Conservation (phyloP, 2,329 filamentous ascomycete genomes). For the Aspergillus fijiensis region DNA sequence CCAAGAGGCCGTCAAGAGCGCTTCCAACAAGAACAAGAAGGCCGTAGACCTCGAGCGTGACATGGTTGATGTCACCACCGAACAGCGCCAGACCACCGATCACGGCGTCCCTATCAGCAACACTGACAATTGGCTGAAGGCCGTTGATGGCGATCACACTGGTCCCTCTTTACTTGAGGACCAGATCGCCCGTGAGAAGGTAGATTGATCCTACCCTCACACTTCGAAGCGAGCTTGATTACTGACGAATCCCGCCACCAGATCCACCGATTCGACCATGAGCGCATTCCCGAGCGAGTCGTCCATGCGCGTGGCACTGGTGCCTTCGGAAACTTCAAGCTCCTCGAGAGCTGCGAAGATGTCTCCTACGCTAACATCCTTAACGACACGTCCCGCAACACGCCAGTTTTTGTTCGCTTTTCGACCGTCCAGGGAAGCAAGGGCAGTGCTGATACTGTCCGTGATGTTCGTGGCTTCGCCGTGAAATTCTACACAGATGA, state of each 20-base stretch:
- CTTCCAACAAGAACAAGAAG: constrained; percentile 49
- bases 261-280: constrained; percentile 69
- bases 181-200: constrained; percentile 70
- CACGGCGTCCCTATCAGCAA: constrained; percentile 71
- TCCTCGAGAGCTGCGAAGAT: constrained; percentile 62
- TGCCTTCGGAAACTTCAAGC: constrained; percentile 65
- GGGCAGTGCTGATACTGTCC: constrained; percentile 72
- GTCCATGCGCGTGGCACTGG: constrained; percentile 66
- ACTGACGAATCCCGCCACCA: constrained; percentile 15
- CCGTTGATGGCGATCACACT: constrained; percentile 59
- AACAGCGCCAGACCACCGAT: constrained; percentile 69
- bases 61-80: constrained; percentile 59
- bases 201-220: constrained; percentile 29
- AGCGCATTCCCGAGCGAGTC: constrained; percentile 66
- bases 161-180: constrained; percentile 73
- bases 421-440: constrained; percentile 71
- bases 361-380: constrained; percentile 63
- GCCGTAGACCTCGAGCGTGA: constrained; percentile 59
- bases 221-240: no score
- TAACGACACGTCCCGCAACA: constrained; percentile 66
- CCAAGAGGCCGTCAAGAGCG: constrained; percentile 27
- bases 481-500: constrained; percentile 73
- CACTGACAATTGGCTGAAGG: constrained; percentile 74
- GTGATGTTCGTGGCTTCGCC: constrained; percentile 75
- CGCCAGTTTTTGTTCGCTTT: constrained; percentile 66